Base-by-base conservation (phyloP, 257 asterid genomes). In the Solanum tarapatanum region DNA sequence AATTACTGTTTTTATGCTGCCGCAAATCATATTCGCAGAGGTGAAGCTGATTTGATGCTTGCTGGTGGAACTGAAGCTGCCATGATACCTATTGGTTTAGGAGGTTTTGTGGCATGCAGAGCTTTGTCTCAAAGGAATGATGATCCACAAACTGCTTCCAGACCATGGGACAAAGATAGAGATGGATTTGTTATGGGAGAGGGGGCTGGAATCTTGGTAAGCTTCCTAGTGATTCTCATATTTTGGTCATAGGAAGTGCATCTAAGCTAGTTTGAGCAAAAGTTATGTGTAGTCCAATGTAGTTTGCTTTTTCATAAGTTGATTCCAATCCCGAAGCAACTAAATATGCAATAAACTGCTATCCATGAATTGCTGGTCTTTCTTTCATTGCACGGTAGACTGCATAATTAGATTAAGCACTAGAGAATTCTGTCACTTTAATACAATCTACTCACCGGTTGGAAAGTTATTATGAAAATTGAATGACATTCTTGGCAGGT, bases 31-130 rank as follows among this genome's bases (percentile, higher is more conserved):
- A 96, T 96, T 84, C 96, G 99, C 11, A 89, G 99, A 88, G 99
- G 99, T n/a, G 99, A 96, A 91, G 98, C 98, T 85, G 99, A 96
- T 92, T 73, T 96, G 88, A 96, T 96, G 98, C 69, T 96, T 77
- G 97, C 95, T 77, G 99, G 99, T 83, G 99, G 99, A 88, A 95
- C 98, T 39, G 99, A 96, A 89, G 99, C 99, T 86, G 99, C 98
- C 74, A 94, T 96, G 70, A 95, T 96, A 90, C 99, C 99, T 13
- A 95, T 96, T 87, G 99, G 99, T 24, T 89, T 96, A 90, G 99
- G 99, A 87, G 99, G 99, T 88, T 96, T 96, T 75, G 99, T 95
- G 88, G 99, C 99, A 8, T 96, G 99, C 76, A 90, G 99, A 91
- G 99, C 98, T 60, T 92, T 96, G 91, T 96, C 99, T 85, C 99